phyloP scores from a whole-genome alignment of 1,284 basidiomycete species.

The Fomitopsis palustris region DNA sequence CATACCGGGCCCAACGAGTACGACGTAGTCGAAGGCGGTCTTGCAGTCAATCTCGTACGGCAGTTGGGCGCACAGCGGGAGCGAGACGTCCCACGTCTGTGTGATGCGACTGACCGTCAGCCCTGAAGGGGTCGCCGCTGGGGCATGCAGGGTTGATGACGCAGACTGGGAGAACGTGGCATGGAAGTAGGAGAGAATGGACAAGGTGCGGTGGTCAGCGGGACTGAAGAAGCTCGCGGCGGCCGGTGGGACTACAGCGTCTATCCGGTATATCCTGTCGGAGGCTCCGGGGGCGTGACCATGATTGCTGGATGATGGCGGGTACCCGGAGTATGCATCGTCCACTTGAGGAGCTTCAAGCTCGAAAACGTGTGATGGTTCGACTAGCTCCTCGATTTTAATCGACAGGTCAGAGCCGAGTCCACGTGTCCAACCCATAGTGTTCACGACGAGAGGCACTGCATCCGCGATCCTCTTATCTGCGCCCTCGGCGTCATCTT shows the following conservation, averaged over 20 bases:
- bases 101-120: constrained; percentile 29
- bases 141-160: constrained; percentile 13
- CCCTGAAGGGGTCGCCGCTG: background rate
- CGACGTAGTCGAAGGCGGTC: constrained; percentile 54
- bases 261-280: constrained; percentile 21
- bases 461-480: constrained; percentile 44
- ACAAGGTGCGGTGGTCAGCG: constrained; percentile 71
- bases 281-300: background rate
- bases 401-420: constrained; percentile 81
- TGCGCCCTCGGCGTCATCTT: constrained; percentile 21
- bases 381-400: constrained; percentile 65
- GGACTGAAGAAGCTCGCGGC: constrained; percentile 54
- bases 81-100: constrained; percentile 61
- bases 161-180: constrained; percentile 38
- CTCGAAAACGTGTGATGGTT: constrained; percentile 67
- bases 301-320: background rate
- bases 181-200: constrained; percentile 83
- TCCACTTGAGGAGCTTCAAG: constrained; percentile 29
- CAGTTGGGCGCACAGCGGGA: constrained; percentile 62
- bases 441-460: constrained; percentile 92
- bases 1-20: constrained; percentile 65
- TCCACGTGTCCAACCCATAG: constrained; percentile 96
- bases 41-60: constrained; percentile 68
- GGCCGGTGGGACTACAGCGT: constrained; percentile 32
- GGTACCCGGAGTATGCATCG: background rate